These are phyloP conservation scores for Epichloe scottii DNA, from an alignment of 2,329 filamentous ascomycete species.

Conservation along the genomic window DNA sequence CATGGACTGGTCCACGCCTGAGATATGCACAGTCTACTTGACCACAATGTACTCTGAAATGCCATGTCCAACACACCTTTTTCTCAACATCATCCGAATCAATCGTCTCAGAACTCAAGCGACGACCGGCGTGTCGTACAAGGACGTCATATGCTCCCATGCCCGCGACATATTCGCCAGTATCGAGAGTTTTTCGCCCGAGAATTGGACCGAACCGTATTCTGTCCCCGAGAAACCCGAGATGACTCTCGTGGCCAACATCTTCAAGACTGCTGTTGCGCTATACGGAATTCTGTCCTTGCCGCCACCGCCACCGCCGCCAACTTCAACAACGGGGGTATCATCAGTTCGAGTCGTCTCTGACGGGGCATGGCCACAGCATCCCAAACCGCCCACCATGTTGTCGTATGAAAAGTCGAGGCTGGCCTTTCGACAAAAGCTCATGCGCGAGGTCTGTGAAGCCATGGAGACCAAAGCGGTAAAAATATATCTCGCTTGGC, in stretches of 20 bases:
- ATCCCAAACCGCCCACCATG: background rate
- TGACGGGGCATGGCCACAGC: background rate
- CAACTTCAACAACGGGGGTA: background rate
- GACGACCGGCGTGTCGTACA: background rate
- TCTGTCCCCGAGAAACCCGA: background rate
- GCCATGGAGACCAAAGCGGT: background rate
- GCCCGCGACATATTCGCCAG: background rate
- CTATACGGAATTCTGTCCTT: conserved; percentile 1
- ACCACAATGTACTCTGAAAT: conserved; percentile 3
- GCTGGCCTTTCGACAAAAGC: background rate
- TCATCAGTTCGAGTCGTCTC: background rate
- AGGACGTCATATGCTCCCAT: background rate
- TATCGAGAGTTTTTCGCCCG: background rate
- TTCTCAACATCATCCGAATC: conserved; percentile 3
- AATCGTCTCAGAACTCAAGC: conserved; percentile 1
- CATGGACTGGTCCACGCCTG: background rate
- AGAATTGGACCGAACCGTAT: conserved; percentile 4
- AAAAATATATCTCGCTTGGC: conserved; percentile 2
- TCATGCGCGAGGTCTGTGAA: background rate
- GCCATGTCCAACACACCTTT: conserved; percentile 4
- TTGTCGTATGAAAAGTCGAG: background rate
- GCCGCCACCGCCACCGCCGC: background rate
- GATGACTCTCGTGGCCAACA: background rate
- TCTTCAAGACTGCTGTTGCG: conserved; percentile 3
- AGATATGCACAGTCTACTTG: conserved; percentile 1